phyloP scores from a whole-genome alignment of 2,329 filamentous ascomycete genomes.

The Neofusicoccum sp. region DNA sequence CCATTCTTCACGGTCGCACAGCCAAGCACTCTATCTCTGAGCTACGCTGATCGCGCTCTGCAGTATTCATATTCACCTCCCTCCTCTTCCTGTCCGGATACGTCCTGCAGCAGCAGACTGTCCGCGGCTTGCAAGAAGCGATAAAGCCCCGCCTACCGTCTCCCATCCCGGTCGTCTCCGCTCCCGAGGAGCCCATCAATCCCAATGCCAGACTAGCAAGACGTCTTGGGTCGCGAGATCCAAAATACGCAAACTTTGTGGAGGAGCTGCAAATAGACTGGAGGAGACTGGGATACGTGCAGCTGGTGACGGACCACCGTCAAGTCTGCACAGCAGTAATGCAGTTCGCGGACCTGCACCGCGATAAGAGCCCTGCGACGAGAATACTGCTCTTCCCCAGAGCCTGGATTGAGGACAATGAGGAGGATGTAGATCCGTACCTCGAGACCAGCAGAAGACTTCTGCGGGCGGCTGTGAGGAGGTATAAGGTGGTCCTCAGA shows the following conservation, averaged over 20 bases:
- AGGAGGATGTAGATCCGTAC: constrained; percentile 41
- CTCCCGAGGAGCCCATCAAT: constrained; percentile 26
- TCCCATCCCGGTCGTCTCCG: constrained; percentile 33
- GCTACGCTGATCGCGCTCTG: neutral
- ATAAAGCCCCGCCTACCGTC: constrained; percentile 57
- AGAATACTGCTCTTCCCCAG: constrained; percentile 47
- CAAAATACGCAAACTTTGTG: constrained; percentile 21
- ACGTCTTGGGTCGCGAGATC: constrained; percentile 1
- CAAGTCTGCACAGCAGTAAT: constrained; percentile 52
- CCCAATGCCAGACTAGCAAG: constrained; percentile 14
- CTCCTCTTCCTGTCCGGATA: constrained; percentile 88
- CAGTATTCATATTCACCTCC: constrained; percentile 72
- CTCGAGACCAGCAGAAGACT: constrained; percentile 45
- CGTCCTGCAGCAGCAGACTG: constrained; percentile 79
- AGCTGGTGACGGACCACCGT: constrained; percentile 44
- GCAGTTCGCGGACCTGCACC: constrained; percentile 47
- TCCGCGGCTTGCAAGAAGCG: constrained; percentile 71
- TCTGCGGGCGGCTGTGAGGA: constrained; percentile 44
- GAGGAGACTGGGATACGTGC: constrained; percentile 48
- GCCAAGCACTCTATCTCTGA: neutral
- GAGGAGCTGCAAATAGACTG: constrained; percentile 40
- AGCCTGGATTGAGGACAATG: constrained; percentile 34
- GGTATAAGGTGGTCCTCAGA: constrained; percentile 46
- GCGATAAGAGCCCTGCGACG: constrained; percentile 45
- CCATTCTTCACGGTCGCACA: neutral